Conservation (phyloP, 1,139 yeast species). For the Kurtzmaniella quercitrusa region DNA sequence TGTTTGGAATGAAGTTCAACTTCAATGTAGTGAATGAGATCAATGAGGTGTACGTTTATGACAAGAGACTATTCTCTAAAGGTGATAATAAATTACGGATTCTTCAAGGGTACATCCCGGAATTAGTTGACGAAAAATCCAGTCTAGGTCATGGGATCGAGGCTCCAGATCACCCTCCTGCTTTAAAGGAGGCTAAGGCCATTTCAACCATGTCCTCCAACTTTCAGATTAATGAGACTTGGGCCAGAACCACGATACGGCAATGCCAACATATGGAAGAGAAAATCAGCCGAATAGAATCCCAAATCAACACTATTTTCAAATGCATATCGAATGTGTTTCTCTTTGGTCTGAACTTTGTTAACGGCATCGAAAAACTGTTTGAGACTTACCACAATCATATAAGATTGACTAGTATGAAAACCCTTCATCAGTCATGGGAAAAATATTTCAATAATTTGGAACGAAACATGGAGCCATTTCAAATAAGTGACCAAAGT, state of each 20-base stretch:
- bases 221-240: constrained; percentile 20
- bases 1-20: constrained; percentile 61
- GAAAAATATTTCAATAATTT: constrained; percentile 34
- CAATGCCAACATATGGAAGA: constrained; percentile 19
- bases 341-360: constrained; percentile 54
- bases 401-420: constrained; percentile 41
- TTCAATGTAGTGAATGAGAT: constrained; percentile 44
- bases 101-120: constrained; percentile 1
- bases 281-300: constrained; percentile 16
- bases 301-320: constrained; percentile 39
- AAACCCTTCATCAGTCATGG: constrained; percentile 52
- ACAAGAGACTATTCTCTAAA: constrained; percentile 45
- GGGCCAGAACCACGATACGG: constrained; percentile 24
- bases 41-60: constrained; percentile 55
- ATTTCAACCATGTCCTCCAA: constrained; percentile 19
- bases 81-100: constrained; percentile 5
- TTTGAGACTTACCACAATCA: constrained; percentile 48
- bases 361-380: constrained; percentile 46
- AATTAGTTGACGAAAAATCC: constrained; percentile 1
- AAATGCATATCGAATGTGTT: constrained; percentile 52
- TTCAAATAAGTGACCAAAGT: constrained; percentile 16
- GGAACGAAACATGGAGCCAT: constrained; percentile 26
- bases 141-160: not conserved
- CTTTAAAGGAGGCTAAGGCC: not conserved
- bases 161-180: constrained; percentile 3